Conservation (phyloP, 768 basidiomycete genomes). For the Hygrophoropsis aurantiaca region DNA sequence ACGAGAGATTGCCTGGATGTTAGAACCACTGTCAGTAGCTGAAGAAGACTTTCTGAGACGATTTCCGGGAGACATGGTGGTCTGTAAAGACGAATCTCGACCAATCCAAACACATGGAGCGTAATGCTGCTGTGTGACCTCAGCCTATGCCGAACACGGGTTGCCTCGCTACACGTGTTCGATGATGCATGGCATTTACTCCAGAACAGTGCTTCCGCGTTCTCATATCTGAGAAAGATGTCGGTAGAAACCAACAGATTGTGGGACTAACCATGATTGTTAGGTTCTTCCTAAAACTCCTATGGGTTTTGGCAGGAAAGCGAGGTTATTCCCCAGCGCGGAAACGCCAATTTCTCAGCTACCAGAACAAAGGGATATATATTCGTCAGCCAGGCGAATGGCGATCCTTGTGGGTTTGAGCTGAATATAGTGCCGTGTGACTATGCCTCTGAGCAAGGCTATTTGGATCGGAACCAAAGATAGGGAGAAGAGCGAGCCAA, state of each 20-base stretch:
- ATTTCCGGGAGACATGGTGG: slow-evolving; percentile 43
- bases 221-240: neutral
- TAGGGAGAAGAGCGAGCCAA: too few species aligned
- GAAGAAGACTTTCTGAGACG: slow-evolving; percentile 38
- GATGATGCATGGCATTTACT: neutral
- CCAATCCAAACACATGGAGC: slow-evolving; percentile 16
- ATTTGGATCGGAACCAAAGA: too few species aligned
- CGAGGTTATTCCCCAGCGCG: too few species aligned
- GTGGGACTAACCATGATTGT: slow-evolving; percentile 2
- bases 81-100: slow-evolving; percentile 13
- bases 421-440: too few species aligned
- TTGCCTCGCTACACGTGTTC: slow-evolving; percentile 26
- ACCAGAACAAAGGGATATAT: too few species aligned
- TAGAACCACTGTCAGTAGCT: slow-evolving; percentile 35
- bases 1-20: slow-evolving; percentile 41
- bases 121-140: slow-evolving; percentile 7
- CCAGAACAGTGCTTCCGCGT: neutral
- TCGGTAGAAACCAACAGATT: neutral
- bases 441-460: too few species aligned
- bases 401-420: too few species aligned
- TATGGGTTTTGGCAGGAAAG: too few species aligned
- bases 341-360: too few species aligned
- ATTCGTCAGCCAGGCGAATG: too few species aligned
- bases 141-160: slow-evolving; percentile 14
- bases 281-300: too few species aligned